A percentile compares a stretch with the other conserved stretches of the same genome.
These are phyloP conservation scores for Nicotiana otophora DNA, from an alignment of 257 asterid species.

Conservation along the genomic window DNA sequence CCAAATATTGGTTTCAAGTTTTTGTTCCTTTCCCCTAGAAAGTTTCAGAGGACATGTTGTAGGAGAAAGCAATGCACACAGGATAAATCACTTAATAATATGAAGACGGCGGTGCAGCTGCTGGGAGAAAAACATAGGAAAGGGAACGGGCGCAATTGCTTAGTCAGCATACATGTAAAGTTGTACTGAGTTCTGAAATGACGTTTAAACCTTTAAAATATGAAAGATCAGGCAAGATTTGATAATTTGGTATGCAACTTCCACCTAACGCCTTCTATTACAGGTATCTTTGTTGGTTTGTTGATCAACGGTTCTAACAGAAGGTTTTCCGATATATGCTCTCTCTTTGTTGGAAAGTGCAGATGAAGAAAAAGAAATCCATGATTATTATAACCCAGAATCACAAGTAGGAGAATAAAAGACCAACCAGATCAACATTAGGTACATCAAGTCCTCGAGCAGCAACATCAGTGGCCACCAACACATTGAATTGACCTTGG, in stretches of 20 bases:
- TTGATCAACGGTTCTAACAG: neutral
- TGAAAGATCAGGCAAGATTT: neutral
- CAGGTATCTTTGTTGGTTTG: neutral
- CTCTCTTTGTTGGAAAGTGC: neutral
- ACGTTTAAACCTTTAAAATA: neutral
- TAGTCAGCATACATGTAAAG: neutral
- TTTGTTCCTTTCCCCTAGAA: neutral
- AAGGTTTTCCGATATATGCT: neutral
- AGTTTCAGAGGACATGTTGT: neutral
- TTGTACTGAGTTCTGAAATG: neutral
- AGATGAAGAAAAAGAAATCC: neutral
- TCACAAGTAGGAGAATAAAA: neutral
- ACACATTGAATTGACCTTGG: slow-evolving; percentile 61
- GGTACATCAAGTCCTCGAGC: slow-evolving; percentile 99
- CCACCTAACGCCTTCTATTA: neutral
- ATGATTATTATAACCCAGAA: neutral
- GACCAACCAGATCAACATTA: slow-evolving; percentile 86
- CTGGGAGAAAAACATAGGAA: neutral
- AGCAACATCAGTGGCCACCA: slow-evolving; percentile 97
- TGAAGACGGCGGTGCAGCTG: neutral
- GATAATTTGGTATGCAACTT: neutral
- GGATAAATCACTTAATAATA: neutral
- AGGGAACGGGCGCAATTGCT: neutral
- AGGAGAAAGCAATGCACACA: neutral
- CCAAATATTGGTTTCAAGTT: neutral